Base-by-base conservation (phyloP, 208 protist species). In the Leishmania lainsoni region DNA sequence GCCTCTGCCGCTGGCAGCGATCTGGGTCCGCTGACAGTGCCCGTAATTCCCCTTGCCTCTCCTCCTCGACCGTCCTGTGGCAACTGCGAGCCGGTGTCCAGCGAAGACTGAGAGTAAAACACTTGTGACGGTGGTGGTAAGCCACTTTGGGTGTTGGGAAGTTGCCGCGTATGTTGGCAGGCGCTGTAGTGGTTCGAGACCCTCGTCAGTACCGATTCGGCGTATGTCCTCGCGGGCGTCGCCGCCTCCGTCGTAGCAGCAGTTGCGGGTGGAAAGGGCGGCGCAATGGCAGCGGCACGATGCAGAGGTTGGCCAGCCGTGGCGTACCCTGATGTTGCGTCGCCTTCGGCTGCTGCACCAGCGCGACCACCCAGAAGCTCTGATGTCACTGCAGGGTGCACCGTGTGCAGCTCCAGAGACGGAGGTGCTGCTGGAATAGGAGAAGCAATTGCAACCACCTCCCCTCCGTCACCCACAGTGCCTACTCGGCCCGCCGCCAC, bases 81-180 rank as follows among this genome's bases (percentile, higher is more conserved):
- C 22, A 29, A 45, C 72, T 48, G 29, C 29, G 52, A 45, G 51
- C 35, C 16, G 22, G 35, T 59, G 51, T 1, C 32, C 45, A 8
- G 29, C 26, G 69, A 51, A 0, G 69, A 26, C 69, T 73, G 42
- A 73, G 10, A 49, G 22, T 6, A 3, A 72, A 49, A 63, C 45
- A 35, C 51, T 32, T 22, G 9, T 26, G 72, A 61, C 10, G 32
- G 32, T 22, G 2, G 72, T 39, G 17, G 72, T 59, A 1, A 14
- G 52, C n/a, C 51, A 39, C 72, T 39, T 54, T 70, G 0, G 22
- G 35, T 63, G 79, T 20, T n/a, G 66, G 32, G 70, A 45, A 3
- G 51, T 32, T 78, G 81, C 56, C 75, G 26, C 6, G 75, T 66
- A n/a, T 76, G 71, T 59, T 80, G 81, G 56, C 80, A 84, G 26